Percentiles rank a stretch among this genome's conserved stretches.
These are phyloP conservation scores for Clonostachys sp. DNA, from an alignment of 2,329 filamentous ascomycete genomes.

Conservation along the genomic window DNA sequence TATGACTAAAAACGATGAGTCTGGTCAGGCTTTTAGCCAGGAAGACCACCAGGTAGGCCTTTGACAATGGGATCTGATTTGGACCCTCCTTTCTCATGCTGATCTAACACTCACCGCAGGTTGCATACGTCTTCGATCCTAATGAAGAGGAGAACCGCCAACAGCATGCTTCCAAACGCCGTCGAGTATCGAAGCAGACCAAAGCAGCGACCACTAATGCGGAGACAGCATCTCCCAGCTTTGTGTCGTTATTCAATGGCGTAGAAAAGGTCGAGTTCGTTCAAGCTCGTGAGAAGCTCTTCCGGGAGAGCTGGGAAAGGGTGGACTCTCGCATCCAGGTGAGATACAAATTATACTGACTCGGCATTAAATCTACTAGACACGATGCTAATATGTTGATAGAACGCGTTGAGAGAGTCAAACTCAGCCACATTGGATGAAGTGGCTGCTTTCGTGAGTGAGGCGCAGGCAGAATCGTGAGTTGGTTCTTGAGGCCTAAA, in stretches of 20 bases:
- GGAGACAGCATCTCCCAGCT: constrained; percentile 21
- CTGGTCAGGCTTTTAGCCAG: constrained; percentile 18
- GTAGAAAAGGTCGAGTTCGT: constrained; percentile 44
- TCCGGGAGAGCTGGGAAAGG: constrained; percentile 57
- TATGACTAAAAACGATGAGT: constrained; percentile 1
- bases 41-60: constrained; percentile 37
- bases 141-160: constrained; percentile 26
- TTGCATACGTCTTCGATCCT: constrained; percentile 59
- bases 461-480: constrained; percentile 24
- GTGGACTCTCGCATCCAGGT: constrained; percentile 60
- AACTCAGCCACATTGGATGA: constrained; percentile 57
- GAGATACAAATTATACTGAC: neutral
- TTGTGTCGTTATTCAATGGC: constrained; percentile 50
- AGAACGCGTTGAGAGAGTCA: constrained; percentile 54
- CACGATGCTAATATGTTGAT: no score
- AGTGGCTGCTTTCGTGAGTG: constrained; percentile 50
- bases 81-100: neutral
- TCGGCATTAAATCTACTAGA: no score
- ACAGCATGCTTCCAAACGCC: constrained; percentile 48
- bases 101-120: constrained; percentile 30
- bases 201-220: constrained; percentile 6
- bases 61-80: neutral
- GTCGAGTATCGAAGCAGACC: constrained; percentile 43
- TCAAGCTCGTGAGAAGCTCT: constrained; percentile 52
- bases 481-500: neutral